These are phyloP conservation scores for Paecilomyces sp. DNA, from an alignment of 2,329 filamentous ascomycete species.

Conservation along the genomic window DNA sequence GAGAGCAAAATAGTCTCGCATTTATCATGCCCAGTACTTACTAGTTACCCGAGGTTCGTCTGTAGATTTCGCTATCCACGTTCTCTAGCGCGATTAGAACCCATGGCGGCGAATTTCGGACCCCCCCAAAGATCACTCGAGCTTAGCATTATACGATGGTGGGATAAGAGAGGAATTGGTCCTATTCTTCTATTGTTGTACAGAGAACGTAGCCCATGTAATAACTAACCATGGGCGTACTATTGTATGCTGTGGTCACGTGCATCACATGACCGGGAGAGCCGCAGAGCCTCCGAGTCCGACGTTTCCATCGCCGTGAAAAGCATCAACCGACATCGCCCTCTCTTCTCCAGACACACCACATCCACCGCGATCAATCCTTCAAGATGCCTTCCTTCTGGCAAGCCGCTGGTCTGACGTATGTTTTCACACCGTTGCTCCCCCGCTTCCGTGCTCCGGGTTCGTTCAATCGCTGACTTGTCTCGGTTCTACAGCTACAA, in stretches of 20 bases:
- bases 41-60: too few relatives aligned
- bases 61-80: too few relatives aligned
- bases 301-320: constrained; percentile 1
- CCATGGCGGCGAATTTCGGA: too few relatives aligned
- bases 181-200: neutral
- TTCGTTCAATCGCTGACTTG: constrained; percentile 18
- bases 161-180: too few relatives aligned
- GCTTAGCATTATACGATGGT: too few relatives aligned
- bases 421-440: constrained; percentile 35
- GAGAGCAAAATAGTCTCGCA: too few relatives aligned
- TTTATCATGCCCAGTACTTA: too few relatives aligned
- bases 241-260: neutral
- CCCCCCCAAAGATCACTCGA: too few relatives aligned
- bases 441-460: constrained; percentile 1
- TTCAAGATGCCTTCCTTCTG: constrained; percentile 91
- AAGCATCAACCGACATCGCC: constrained; percentile 3
- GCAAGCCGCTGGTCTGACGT: constrained; percentile 97
- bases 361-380: constrained; percentile 17
- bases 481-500: constrained; percentile 69
- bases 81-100: too few relatives aligned
- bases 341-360: constrained; percentile 12
- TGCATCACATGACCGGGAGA: constrained; percentile 1
- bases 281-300: constrained; percentile 3
- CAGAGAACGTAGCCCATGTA: neutral
- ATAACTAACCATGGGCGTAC: too few relatives aligned